A percentile compares a stretch with the other conserved stretches of the same genome.
These are phyloP conservation scores for Neonectria ditissima DNA, from an alignment of 2,329 filamentous ascomycete species.

Conservation along the genomic window DNA sequence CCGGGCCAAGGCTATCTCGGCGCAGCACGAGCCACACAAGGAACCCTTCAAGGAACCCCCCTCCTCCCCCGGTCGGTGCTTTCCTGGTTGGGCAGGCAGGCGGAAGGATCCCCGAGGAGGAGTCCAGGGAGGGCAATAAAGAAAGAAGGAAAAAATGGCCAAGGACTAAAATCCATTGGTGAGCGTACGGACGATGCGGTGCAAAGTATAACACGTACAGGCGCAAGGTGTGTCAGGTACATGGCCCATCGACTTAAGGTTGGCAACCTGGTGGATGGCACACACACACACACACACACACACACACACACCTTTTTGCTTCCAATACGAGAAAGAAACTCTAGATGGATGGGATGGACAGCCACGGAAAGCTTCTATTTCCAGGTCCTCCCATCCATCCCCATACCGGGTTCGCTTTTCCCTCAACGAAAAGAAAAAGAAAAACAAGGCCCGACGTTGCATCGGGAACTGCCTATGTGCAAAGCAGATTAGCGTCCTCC, in stretches of 20 bases:
- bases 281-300: neutral
- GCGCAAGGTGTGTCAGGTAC: neutral
- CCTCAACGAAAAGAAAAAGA: too few relatives aligned
- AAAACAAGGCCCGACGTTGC: neutral
- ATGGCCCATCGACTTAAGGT: neutral
- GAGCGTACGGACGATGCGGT: too few relatives aligned
- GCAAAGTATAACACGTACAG: neutral
- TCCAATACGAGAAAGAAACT: constrained; percentile 4
- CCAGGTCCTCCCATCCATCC: neutral
- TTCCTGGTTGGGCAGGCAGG: constrained; percentile 6
- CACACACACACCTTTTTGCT: too few relatives aligned
- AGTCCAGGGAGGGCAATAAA: too few relatives aligned
- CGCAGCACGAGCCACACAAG: constrained; percentile 5
- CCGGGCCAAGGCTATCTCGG: constrained; percentile 1
- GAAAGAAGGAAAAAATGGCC: too few relatives aligned
- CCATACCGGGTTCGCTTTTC: too few relatives aligned
- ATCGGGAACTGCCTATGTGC: neutral
- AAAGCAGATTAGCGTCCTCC: neutral
- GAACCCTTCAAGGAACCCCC: neutral
- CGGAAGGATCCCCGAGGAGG: neutral
- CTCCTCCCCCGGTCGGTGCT: neutral
- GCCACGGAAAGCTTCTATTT: constrained; percentile 1
- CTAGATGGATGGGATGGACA: neutral
- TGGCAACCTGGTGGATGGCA: neutral
- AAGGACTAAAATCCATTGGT: too few relatives aligned